A percentile compares a stretch with the other conserved stretches of the same genome.
These are phyloP conservation scores for Avena atlantica DNA, from an alignment of 176 grass and related monocot species.

Conservation along the genomic window DNA sequence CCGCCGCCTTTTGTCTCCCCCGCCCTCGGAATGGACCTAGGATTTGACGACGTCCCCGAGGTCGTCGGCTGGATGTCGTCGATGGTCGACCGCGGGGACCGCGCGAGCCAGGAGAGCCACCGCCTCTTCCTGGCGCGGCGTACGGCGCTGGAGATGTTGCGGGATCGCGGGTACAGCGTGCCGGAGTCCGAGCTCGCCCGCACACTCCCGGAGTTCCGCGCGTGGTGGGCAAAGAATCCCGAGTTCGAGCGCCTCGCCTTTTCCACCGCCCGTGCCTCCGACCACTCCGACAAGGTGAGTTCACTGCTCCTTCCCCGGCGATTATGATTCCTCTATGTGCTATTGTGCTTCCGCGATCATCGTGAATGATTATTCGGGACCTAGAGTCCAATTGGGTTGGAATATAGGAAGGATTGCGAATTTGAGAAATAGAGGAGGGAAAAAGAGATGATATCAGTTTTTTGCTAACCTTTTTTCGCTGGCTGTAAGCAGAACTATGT, in stretches of 20 bases:
- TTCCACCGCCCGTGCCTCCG: conserved; percentile 51
- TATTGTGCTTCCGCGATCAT: background rate
- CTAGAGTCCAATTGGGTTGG: background rate
- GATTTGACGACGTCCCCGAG: conserved; percentile 17
- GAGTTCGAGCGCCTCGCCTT: conserved; percentile 63
- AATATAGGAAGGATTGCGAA: background rate
- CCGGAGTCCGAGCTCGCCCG: conserved; percentile 53
- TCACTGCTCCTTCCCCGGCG: background rate
- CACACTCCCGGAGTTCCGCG: conserved; percentile 78
- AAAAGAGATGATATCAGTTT: background rate
- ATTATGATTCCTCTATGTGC: background rate
- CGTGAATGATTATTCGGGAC: background rate
- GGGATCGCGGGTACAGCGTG: conserved; percentile 73
- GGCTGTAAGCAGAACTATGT: background rate
- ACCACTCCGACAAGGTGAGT: conserved; percentile 65
- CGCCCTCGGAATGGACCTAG: background rate
- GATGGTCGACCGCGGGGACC: conserved; percentile 62
- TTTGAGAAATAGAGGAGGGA: background rate
- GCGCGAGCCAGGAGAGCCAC: conserved; percentile 63
- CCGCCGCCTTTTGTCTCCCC: background rate
- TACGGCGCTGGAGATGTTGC: conserved; percentile 88
- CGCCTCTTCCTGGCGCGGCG: conserved; percentile 89
- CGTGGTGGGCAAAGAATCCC: conserved; percentile 54
- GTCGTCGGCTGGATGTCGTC: conserved; percentile 55
- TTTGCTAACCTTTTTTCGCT: background rate